phyloP scores from a whole-genome alignment of 1,284 basidiomycete species.

The Chalciporus sp. region DNA sequence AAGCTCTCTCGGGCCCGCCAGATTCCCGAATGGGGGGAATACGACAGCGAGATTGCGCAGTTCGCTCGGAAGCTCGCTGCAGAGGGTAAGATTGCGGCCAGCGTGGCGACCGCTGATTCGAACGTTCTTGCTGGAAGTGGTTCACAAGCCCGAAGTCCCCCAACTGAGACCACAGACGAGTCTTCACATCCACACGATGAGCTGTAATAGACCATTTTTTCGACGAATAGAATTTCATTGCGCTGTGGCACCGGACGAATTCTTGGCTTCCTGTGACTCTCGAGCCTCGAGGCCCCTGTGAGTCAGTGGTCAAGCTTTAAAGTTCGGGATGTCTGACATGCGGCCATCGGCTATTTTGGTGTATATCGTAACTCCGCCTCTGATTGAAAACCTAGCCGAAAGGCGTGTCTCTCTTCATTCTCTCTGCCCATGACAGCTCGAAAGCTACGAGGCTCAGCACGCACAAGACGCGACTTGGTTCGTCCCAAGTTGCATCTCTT shows the following conservation, averaged over 20 bases:
- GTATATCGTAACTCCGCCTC: slow-evolving; percentile 24
- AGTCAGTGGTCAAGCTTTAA: no score
- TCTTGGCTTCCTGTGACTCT: no score
- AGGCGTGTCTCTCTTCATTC: neutral
- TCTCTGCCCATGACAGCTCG: slow-evolving; percentile 38
- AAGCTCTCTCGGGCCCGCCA: slow-evolving; percentile 91
- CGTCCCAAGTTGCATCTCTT: slow-evolving; percentile 24
- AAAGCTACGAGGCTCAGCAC: slow-evolving; percentile 58
- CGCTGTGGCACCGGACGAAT: no score
- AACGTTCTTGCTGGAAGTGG: slow-evolving; percentile 67
- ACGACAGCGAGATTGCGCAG: slow-evolving; percentile 78
- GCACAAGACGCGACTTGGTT: slow-evolving; percentile 35
- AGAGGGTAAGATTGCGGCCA: slow-evolving; percentile 64
- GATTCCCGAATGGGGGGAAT: slow-evolving; percentile 97
- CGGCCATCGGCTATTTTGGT: slow-evolving; percentile 3
- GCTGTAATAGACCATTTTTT: slow-evolving; percentile 16
- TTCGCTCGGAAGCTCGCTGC: slow-evolving; percentile 72
- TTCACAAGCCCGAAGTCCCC: slow-evolving; percentile 6
- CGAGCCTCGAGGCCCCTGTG: no score
- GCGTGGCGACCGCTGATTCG: slow-evolving; percentile 69
- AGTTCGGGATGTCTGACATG: no score
- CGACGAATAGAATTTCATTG: neutral
- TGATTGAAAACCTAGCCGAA: slow-evolving; percentile 3
- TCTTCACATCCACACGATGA: slow-evolving; percentile 22
- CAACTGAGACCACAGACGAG: neutral